Base-by-base conservation (phyloP, 75 land plant species). In the Picea sitchensis region DNA sequence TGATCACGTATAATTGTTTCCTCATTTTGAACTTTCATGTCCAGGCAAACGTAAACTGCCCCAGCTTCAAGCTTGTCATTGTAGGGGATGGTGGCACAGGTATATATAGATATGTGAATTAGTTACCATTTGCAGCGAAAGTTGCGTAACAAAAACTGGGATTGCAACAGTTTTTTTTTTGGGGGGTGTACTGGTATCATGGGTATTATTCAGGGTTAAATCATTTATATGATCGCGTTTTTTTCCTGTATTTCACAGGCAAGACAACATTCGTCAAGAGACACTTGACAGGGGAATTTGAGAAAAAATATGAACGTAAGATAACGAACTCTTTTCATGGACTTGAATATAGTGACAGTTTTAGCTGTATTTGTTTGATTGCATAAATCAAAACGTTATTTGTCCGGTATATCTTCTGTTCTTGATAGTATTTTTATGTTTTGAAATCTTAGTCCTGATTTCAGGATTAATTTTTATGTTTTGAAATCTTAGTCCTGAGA, bases 241-340 rank as follows among this genome's bases (percentile, higher is more conserved):
- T 8, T 38, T 71, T 18, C 3, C 13, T 21, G 23, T 5, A 2
- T 44, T 0, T 73, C 68, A 64, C 82, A 92, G 94, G 94, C 13
- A 92, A 92, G 41, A 92, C 94, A 17, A 92, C 94, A 7, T 92
- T 92, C 77, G 94, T 90, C n/a, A 92, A 92, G 77, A 83, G 94
- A 68, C 94, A 92, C 84, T 84, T 92, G 8, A 92, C 94, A 59
- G 94, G 94, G 1, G 94, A 92, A 69, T 92, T 92, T 59, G 94
- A 92, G 85, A 92, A 90, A 85, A 92, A 88, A 88, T 92, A 92
- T 77, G 94, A 92, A 61, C 94, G 94, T 92, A 84, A 86, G 92
- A 65, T 32, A 60, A 20, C 3, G 3, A 5, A 38, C 11, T 32
- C 7, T 15, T 2, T 13, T n/a, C 23, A 71, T 20, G n/a, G n/a